Evolutionary conservation across 768 basidiomycete genomes (phyloP), one percentile per base, ranked within the genome.

Genomic region (Astraeus odoratus): DNA sequence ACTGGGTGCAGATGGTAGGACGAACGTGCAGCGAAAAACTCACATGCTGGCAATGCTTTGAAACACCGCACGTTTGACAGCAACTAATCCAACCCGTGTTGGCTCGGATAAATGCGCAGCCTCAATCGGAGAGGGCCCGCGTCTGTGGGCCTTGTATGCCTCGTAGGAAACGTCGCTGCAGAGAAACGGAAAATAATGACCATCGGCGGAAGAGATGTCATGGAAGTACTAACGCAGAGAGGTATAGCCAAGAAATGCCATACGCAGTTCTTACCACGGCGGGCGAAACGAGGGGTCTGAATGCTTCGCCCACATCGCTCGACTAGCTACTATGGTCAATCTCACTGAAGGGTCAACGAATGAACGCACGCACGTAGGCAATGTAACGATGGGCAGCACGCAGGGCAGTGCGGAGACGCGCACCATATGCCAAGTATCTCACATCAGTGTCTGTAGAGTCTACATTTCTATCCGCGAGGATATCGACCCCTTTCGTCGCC

Each of bases 1-100:
- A 46, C 23, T 16, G 22, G n/a, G n/a, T 20, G n/a, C 20, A 10
- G 23, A 20, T 18, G 19, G 18, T 8, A 22, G 22, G 22, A 50
- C 40, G 38, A 52, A 52, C 52, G 36, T 45, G 46, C 38, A 67
- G 22, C 19, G 13, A 18, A 9, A 40, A 8, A 46, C 80, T 39
- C 59, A 84, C 86, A 90, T 88, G 31, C 85, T 88, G 8, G 87
- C 86, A 23, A 88, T 71, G 12, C 82, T 83, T 63, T 90, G 87
- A 64, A 90, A 90, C 4, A 78, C 72, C 1, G 84, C 83, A 46
- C 87, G 77, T 63, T 89, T 82, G 39, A 80, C 78, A 13, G 83
- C 84, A n/a, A 77, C 69, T 54, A 87, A 68, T n/a, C 73, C 73
- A 13, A 88, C 56, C 25, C 86, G 74, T 27, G 78, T 79, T 4